Base-by-base conservation (phyloP, 495 filamentous ascomycete genomes). In the Tuber umbilicatum region DNA sequence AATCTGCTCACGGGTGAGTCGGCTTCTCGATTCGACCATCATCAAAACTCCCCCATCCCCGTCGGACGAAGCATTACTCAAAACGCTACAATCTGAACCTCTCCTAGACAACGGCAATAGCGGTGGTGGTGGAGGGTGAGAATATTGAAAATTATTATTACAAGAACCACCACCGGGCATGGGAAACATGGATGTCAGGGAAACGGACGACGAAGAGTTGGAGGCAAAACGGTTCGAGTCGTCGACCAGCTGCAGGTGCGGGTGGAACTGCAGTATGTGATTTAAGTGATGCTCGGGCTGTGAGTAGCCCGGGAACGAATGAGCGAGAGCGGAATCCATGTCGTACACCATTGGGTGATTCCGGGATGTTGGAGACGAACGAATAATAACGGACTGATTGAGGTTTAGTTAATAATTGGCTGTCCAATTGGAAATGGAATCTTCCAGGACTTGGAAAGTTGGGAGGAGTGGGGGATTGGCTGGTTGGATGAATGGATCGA, bases 301-400 rank as follows among this genome's bases (percentile, higher is more conserved):
- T 41, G 76, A 78, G 76, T 72, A 79, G 69, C 60, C 77, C 60
- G 77, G 76, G 72, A 78, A 78, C 76, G 74, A 74, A 79, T 75
- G 77, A 70, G 77, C 73, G 50, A 73, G 76, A 40, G 71, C 71
- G 75, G 75, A 72, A 79, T 79, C 77, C 77, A 79, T 79, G 76
- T 70, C 68, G 55, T 35, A 35, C 27, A 12, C 27, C 12, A 35
- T 31, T 64, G 55, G 55, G 31, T 7, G 27, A 35, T 64, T 17
- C 55, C 27, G 27, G 55, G 55, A 64, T 64, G 55, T 35, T 21
- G 27, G 14, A 64, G 16, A 35, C 3, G 55, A 64, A 64, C 55
- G 55, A 64, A 64, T 35, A 64, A 64, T 64, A 35, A 31, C 35
- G 10, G 55, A 19, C 55, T 64, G 55, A 64, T 35, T 17, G 55